These are phyloP conservation scores for Aschersonia sp. DNA, from an alignment of 2,329 filamentous ascomycete genomes.

Conservation along the genomic window DNA sequence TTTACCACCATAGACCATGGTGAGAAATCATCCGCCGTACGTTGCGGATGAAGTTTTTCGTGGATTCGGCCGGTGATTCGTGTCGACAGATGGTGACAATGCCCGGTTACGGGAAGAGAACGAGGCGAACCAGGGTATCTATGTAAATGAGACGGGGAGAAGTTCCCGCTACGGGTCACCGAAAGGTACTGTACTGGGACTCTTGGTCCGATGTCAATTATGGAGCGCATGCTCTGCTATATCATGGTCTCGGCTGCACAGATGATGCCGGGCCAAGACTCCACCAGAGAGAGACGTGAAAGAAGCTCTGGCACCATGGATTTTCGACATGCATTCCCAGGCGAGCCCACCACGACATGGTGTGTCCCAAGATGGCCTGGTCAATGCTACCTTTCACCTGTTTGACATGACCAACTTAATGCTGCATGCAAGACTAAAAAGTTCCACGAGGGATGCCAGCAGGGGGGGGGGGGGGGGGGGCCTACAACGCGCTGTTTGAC, in stretches of 20 bases:
- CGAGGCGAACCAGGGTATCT: not conserved
- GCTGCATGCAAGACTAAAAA: not conserved
- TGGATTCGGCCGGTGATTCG: not conserved
- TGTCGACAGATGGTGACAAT: not conserved
- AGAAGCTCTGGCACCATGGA: not conserved
- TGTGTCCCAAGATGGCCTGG: not conserved
- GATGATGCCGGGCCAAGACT: not conserved
- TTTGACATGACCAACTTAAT: not conserved
- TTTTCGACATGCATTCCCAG: not conserved
- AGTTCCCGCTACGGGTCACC: not conserved
- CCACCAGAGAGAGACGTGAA: not conserved
- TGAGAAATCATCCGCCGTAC: not conserved
- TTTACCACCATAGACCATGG: slow-evolving; percentile 51
- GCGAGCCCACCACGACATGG: not conserved
- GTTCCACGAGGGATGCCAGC: not conserved
- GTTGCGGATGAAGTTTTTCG: too few species aligned
- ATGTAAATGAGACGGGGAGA: slow-evolving; percentile 1
- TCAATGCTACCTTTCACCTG: not conserved
- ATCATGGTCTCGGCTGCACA: not conserved
- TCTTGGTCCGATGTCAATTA: not conserved
- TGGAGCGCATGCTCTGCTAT: not conserved
- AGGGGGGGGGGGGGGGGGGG: too few species aligned
- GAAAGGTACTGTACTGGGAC: not conserved
- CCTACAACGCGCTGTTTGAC: not conserved
- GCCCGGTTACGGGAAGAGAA: not conserved